These are phyloP conservation scores for Mortierella sp. DNA, from an alignment of 371 early-diverging fungal species.

Conservation along the genomic window DNA sequence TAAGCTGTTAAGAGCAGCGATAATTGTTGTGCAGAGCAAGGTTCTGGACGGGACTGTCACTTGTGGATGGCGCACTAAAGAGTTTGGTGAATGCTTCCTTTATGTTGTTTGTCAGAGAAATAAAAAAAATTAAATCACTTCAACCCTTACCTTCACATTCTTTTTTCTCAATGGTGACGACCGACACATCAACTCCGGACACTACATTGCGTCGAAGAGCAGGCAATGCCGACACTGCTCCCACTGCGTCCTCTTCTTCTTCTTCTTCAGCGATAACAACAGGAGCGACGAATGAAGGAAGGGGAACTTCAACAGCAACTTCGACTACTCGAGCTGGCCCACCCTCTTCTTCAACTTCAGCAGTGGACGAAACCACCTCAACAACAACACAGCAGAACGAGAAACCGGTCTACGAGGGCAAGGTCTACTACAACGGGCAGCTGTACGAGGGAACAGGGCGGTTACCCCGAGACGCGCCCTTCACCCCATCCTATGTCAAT, in stretches of 20 bases:
- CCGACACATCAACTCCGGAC: not conserved
- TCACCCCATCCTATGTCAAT: conserved; percentile 54
- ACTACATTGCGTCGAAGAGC: not conserved
- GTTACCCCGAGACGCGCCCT: conserved; percentile 53
- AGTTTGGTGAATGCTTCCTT: not conserved
- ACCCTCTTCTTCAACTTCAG: not conserved
- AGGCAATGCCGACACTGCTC: not conserved
- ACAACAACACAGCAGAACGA: not conserved
- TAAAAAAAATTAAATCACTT: not conserved
- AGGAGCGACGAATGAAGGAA: not conserved
- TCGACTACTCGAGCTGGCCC: not conserved
- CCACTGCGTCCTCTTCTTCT: not conserved
- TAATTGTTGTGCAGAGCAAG: too few relatives aligned
- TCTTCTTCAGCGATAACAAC: not conserved
- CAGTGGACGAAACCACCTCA: not conserved
- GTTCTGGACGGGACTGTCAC: too few relatives aligned
- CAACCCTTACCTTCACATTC: not conserved
- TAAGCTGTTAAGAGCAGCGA: too few relatives aligned
- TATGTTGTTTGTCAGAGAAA: too few relatives aligned
- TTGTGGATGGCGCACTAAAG: too few relatives aligned
- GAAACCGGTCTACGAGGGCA: conserved; percentile 10
- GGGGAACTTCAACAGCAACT: not conserved
- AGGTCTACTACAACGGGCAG: conserved; percentile 40
- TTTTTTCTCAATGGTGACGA: not conserved
- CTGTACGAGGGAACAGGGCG: conserved; percentile 46